Base-by-base conservation (phyloP, 345 rosid species). In the Viola odorata region DNA sequence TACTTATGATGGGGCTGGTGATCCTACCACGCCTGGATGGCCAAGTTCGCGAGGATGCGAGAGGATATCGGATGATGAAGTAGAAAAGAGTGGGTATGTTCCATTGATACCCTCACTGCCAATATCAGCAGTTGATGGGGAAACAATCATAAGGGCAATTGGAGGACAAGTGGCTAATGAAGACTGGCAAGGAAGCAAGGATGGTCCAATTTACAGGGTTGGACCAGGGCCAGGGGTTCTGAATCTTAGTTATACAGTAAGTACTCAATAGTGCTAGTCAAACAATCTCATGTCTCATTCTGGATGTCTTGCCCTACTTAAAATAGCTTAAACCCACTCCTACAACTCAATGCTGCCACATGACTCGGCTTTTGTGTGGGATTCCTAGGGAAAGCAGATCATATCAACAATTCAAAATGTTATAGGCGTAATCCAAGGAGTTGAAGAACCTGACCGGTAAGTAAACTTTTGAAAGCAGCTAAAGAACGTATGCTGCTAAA, bases 1-100 rank as follows among this genome's bases (percentile, higher is more conserved):
- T 8, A 85, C 86, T 47, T 84, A 77, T 57, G 75, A 65, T 4
- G 88, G 83, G 11, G 51, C 60, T 0, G 97, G 97, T 0, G 96
- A 88, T 63, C 96, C 94, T 2, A 83, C 82, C 0, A 91, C 97
- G 4, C 96, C 97, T 1, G 94, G 94, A 53, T 91, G 96, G 97
- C 70, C 97, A 3, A 88, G 96, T 48, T 75, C 47, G 0, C 74
- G 58, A 38, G 91, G 83, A 17, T 84, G 97, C 45, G 96, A 91
- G 80, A 85, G 97, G 80, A 12, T 88, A 8, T 67, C 82, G 0
- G 72, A 81, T 7, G 82, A 85, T 16, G 86, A 75, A 10, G 88
- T 84, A 3, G 92, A 77, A 57, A 62, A 60, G 69, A 57, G 65
- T 8, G 94, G 87, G 3, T 70, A 75, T 57, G 74, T 77, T 67